Base-by-base conservation (phyloP, 148 eudicot species). In the Polygonum aviculare region DNA sequence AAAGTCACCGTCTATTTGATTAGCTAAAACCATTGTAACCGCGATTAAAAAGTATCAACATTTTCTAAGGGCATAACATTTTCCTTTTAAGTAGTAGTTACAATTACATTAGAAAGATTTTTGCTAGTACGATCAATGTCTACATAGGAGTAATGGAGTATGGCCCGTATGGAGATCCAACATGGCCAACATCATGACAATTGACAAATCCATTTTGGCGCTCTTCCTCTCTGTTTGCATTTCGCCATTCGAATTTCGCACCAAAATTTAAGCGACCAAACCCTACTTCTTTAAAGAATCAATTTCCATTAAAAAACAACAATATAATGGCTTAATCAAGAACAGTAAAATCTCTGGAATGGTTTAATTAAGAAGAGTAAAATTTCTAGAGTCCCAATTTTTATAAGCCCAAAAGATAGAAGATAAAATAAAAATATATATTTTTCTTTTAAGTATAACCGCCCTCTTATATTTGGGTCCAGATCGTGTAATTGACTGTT, bases 401-500 rank as follows among this genome's bases (percentile, higher is more conserved):
- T 33, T 65, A 62, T 35, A 14, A 41, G 12, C 2, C n/a, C 15
- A 33, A 19, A 67, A 67, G 19, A 67, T 67, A 67, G 36, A 67
- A 15, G 31, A 26, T 26, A 26, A 22, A 5, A n/a, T 1, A 60
- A 16, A 5, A 62, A 22, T 12, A 62, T 2, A 16, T 65, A 65
- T 1, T 67, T 36, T 14, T 67, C 38, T 67, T 14, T 67, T 2
- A 67, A 60, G 35, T 60, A 60, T 60, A 60, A 60, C 67, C 45
- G 44, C 12, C 70, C 70, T 31, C 70, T 35, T 36, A 14, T 67
- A 67, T 35, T 67, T 67, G 72, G 72, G 69, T 19, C 33, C 63
- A 57, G 69, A 63, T 63, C 69, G 69, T 63, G 69, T 63, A 67
- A 67, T 67, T 67, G 72, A 67, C 72, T 38, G 72, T 67, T 67